Percentiles rank a stretch among this genome's conserved stretches.
phyloP scores from a whole-genome alignment of 768 basidiomycete genomes.

The Pleurotus sapidus region DNA sequence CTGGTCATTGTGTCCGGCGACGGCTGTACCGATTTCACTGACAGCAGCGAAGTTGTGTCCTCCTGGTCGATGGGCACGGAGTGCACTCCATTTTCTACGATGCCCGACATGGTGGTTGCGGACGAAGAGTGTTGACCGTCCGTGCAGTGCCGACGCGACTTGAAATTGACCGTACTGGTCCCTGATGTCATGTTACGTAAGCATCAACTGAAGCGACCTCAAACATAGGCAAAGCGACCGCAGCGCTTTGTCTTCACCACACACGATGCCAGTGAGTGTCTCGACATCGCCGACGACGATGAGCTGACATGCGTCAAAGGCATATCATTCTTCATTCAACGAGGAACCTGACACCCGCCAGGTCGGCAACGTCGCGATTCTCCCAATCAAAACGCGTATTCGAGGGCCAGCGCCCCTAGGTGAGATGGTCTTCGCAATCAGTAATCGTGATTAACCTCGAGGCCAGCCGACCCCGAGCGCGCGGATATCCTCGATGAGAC shows the following conservation, averaged over 20 bases:
- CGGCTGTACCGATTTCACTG: constrained; percentile 47
- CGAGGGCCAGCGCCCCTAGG: constrained; percentile 89
- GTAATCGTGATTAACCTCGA: constrained; percentile 11
- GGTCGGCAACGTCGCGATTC: constrained; percentile 85
- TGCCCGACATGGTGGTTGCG: constrained; percentile 27
- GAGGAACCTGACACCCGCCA: constrained; percentile 77
- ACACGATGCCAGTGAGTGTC: constrained; percentile 18
- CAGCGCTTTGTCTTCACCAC: neutral
- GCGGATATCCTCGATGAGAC: constrained; percentile 96
- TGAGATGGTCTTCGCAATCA: constrained; percentile 25
- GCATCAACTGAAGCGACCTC: neutral
- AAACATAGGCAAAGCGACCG: no score
- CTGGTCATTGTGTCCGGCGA: constrained; percentile 76
- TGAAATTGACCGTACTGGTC: neutral
- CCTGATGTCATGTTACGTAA: constrained; percentile 6
- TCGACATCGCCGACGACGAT: constrained; percentile 13
- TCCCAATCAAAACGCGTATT: constrained; percentile 89
- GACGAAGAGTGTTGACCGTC: constrained; percentile 2
- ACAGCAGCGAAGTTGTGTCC: constrained; percentile 44
- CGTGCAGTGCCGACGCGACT: neutral
- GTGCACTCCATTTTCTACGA: constrained; percentile 15
- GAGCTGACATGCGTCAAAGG: constrained; percentile 44
- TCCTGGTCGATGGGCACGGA: constrained; percentile 24
- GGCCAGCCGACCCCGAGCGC: constrained; percentile 69
- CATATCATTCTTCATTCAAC: constrained; percentile 95